Evolutionary conservation across 805 yeast species (phyloP), one percentile per base, ranked within the genome.

Genomic region (Hanseniaspora pseudoguilliermondii): DNA sequence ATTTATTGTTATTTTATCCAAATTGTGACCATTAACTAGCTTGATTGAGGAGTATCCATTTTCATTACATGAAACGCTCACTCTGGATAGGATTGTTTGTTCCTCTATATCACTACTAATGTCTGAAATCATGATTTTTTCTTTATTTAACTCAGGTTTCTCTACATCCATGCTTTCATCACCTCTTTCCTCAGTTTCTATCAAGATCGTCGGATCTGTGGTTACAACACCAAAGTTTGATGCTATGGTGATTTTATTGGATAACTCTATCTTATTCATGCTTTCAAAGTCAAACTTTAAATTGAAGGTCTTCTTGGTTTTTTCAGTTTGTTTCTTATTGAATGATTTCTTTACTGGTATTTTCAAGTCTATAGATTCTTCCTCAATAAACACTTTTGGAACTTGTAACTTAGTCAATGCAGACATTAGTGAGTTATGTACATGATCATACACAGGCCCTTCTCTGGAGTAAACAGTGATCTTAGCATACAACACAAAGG

Each of bases 51-150:
- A 60, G 2, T 70, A 53, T 11, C 68, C 25, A 66, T 64, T 1
- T 60, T 51, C 32, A 59, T 57, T 43, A 63, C 63, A 40, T 21
- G 67, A 61, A 16, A 81, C 73, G 0, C 73, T 69, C 16, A 86
- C 69, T 20, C 80, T 75, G 44, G 85, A 79, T 46, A 68, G 69
- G 2, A 83, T 74, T 35, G 81, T 74, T 13, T 72, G 64, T 63
- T 87, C 95, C 66, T 88, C 96, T 5, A 89, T 84, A 58, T 84
- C 91, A 15, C 95, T 95, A 65, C 87, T 95, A 42, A 86, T 63
- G 64, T 88, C 96, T 0, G 86, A 81, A 48, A 88, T 66, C 16
- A 86, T 62, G 0, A 80, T 71, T 1, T 77, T 60, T 25, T 66
- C 53, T 5, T 57, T 60, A 23, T 47, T 59, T 38, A 44, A 49